These are phyloP conservation scores for Luvunga scandens DNA, from an alignment of 345 rosid genomes.

Conservation along the genomic window DNA sequence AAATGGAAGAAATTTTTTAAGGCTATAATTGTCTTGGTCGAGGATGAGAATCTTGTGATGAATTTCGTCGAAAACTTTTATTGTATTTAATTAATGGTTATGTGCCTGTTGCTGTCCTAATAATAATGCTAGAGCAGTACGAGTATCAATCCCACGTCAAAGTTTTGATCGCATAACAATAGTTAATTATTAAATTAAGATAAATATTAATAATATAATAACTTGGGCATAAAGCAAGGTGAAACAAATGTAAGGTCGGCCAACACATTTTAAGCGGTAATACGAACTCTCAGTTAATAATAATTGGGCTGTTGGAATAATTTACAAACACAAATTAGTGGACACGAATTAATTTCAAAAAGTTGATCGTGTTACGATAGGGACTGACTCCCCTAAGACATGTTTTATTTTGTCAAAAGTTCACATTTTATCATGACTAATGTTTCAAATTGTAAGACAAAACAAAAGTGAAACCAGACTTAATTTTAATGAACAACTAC, in stretches of 20 bases:
- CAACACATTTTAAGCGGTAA: background rate
- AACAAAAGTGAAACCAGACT: background rate
- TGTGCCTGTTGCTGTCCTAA: background rate
- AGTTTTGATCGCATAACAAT: background rate
- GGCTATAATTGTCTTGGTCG: background rate
- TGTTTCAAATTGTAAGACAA: background rate
- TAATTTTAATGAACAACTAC: background rate
- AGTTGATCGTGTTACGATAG: too few species aligned
- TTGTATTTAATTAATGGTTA: background rate
- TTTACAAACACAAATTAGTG: background rate
- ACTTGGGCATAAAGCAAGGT: background rate
- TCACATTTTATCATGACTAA: background rate
- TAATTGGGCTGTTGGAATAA: background rate
- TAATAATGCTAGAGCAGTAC: background rate
- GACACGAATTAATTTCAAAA: background rate
- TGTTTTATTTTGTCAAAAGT: background rate
- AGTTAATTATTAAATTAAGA: background rate
- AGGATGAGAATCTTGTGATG: background rate
- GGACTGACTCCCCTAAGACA: background rate
- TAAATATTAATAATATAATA: background rate
- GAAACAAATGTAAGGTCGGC: background rate
- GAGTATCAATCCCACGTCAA: background rate
- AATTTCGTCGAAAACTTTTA: background rate
- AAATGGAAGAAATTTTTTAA: background rate
- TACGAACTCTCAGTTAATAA: background rate